Conservation (phyloP, 2,329 filamentous ascomycete genomes). For the Trichophyton mentagrophytes region DNA sequence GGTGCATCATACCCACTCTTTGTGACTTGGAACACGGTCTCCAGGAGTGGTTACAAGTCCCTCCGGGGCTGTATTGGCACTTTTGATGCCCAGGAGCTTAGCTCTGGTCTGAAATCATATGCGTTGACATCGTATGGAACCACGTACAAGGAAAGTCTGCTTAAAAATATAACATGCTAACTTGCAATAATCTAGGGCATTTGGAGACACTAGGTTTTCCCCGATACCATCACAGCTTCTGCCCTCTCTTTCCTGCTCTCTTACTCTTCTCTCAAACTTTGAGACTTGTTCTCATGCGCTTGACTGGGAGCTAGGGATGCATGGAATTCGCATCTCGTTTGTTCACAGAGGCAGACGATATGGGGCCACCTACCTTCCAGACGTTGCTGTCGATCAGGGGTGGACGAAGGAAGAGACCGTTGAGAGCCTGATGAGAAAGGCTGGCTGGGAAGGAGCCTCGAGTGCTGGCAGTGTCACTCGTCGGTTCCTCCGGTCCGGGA, state of each 20-base stretch:
- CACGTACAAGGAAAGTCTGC: constrained; percentile 1
- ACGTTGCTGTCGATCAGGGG: constrained; percentile 82
- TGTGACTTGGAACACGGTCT: constrained; percentile 82
- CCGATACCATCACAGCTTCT: constrained; percentile 43
- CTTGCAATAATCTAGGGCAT: constrained; percentile 29
- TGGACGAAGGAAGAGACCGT: constrained; percentile 92
- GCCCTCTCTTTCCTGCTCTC: constrained; percentile 40
- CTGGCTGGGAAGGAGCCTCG: constrained; percentile 64
- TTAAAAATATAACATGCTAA: constrained; percentile 8
- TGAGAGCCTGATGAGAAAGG: constrained; percentile 83
- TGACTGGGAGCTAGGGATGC: constrained; percentile 76
- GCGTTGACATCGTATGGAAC: constrained; percentile 58
- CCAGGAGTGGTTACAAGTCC: constrained; percentile 46
- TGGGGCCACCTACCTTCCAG: constrained; percentile 81
- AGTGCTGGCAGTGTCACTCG: constrained; percentile 22
- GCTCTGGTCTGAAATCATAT: constrained; percentile 62
- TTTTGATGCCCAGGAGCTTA: constrained; percentile 65
- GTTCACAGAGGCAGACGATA: constrained; percentile 58
- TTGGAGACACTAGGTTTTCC: constrained; percentile 50
- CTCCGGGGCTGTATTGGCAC: constrained; percentile 94
- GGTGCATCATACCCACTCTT: constrained; percentile 56
- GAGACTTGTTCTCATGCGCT: constrained; percentile 59
- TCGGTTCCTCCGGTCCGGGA: constrained; percentile 31
- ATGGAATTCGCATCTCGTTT: constrained; percentile 82
- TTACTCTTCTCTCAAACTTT: constrained; percentile 78